A percentile compares a stretch with the other conserved stretches of the same genome.
These are phyloP conservation scores for Aspergillus oerlinghausenensis DNA, from an alignment of 2,329 filamentous ascomycete genomes.

Conservation along the genomic window DNA sequence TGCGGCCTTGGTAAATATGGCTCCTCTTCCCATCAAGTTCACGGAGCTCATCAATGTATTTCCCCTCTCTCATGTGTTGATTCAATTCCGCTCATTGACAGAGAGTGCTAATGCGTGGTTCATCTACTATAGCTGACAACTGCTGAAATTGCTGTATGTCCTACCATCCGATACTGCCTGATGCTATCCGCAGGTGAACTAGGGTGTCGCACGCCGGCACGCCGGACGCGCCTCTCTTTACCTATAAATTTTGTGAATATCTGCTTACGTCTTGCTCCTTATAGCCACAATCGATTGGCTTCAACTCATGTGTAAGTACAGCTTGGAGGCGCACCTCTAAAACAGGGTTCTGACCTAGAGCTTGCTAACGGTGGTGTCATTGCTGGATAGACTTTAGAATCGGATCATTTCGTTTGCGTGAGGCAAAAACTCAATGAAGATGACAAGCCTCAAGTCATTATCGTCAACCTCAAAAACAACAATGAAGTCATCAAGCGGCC, in stretches of 20 bases:
- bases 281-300: constrained; percentile 70
- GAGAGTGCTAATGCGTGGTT: constrained; percentile 30
- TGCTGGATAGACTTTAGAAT: constrained; percentile 79
- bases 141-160: constrained; percentile 51
- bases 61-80: constrained; percentile 32
- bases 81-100: background rate
- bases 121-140: constrained; percentile 45
- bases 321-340: background rate
- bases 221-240: constrained; percentile 8
- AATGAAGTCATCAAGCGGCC: constrained; percentile 92
- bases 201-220: constrained; percentile 14
- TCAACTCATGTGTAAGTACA: constrained; percentile 74
- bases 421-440: constrained; percentile 86
- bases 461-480: constrained; percentile 94
- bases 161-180: constrained; percentile 14
- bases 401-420: constrained; percentile 92
- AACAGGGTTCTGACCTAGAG: background rate
- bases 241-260: constrained; percentile 1
- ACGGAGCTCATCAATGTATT: constrained; percentile 78
- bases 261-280: constrained; percentile 27
- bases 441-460: constrained; percentile 87
- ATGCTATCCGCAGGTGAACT: constrained; percentile 3
- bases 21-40: constrained; percentile 83
- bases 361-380: constrained; percentile 18
- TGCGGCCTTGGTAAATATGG: constrained; percentile 46